A percentile compares a stretch with the other conserved stretches of the same genome.
These are phyloP conservation scores for Testicularia cyperi DNA, from an alignment of 1,284 basidiomycete genomes.

Conservation along the genomic window DNA sequence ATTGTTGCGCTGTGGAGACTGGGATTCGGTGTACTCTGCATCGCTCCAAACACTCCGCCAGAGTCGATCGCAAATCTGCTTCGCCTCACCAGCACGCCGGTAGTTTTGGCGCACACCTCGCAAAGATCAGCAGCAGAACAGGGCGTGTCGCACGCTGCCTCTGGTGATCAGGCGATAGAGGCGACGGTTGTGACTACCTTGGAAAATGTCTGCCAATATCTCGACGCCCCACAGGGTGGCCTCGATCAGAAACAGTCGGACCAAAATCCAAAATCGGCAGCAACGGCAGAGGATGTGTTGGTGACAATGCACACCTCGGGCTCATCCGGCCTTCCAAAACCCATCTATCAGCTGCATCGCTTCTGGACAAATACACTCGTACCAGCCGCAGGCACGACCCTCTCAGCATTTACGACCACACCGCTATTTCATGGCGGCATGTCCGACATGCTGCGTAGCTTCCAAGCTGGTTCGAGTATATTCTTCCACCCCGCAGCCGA, in stretches of 20 bases:
- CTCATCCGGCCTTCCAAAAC: slow-evolving; percentile 65
- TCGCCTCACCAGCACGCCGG: slow-evolving; percentile 63
- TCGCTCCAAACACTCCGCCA: slow-evolving; percentile 63
- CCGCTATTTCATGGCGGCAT: slow-evolving; percentile 63
- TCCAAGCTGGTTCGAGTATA: slow-evolving; percentile 61
- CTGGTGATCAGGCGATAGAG: too few relatives aligned
- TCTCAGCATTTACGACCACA: slow-evolving; percentile 62
- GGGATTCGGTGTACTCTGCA: slow-evolving; percentile 61
- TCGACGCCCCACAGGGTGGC: not conserved
- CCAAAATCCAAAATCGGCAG: too few relatives aligned
- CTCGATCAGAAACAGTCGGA: not conserved
- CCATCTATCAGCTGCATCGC: slow-evolving; percentile 52
- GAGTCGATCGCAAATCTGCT: slow-evolving; percentile 67
- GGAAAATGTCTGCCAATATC: too few relatives aligned
- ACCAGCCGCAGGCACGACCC: slow-evolving; percentile 33
- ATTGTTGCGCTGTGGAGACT: slow-evolving; percentile 61
- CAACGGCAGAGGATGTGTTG: slow-evolving; percentile 60
- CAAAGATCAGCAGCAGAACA: slow-evolving; percentile 60
- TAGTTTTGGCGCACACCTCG: slow-evolving; percentile 63
- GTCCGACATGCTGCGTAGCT: slow-evolving; percentile 61
- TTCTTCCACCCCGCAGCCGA: slow-evolving; percentile 61
- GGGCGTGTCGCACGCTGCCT: slow-evolving; percentile 1
- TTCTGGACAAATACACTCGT: slow-evolving; percentile 42
- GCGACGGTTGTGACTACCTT: too few relatives aligned
- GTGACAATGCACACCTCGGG: slow-evolving; percentile 70